Conservation (phyloP, 2,329 filamentous ascomycete genomes). For the Sclerotinia trifoliorum region DNA sequence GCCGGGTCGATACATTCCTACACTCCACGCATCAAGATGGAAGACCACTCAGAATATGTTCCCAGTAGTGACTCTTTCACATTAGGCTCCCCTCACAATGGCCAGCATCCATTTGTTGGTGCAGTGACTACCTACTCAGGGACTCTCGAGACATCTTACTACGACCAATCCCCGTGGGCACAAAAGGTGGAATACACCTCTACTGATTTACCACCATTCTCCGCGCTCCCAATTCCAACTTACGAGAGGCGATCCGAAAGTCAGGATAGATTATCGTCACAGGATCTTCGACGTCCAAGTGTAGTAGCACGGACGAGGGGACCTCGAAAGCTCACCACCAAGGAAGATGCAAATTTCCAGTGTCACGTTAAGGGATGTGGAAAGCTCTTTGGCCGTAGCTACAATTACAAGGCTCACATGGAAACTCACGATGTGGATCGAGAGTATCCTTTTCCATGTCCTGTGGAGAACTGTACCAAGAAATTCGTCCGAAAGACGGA, state of each 20-base stretch:
- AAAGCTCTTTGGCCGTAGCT: constrained; percentile 76
- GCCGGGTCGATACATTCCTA: constrained; percentile 37
- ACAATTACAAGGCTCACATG: constrained; percentile 85
- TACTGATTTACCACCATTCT: constrained; percentile 36
- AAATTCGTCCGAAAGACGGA: constrained; percentile 83
- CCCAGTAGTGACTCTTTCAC: constrained; percentile 32
- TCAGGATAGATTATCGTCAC: constrained; percentile 29
- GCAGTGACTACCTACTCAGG: constrained; percentile 34
- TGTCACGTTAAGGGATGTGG: constrained; percentile 70
- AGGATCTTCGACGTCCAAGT: constrained; percentile 27
- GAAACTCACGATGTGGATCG: constrained; percentile 76
- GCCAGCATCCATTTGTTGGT: constrained; percentile 31
- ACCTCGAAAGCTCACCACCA: constrained; percentile 57
- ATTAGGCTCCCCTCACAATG: constrained; percentile 34
- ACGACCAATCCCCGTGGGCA: constrained; percentile 32
- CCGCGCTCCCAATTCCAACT: constrained; percentile 33
- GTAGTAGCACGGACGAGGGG: constrained; percentile 36
- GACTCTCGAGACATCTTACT: constrained; percentile 35
- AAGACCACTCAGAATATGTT: constrained; percentile 37
- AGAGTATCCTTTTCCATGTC: constrained; percentile 69
- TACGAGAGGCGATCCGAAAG: constrained; percentile 36
- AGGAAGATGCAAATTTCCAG: constrained; percentile 68
- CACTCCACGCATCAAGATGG: constrained; percentile 39
- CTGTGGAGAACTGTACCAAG: constrained; percentile 63
- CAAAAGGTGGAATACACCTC: constrained; percentile 35